Percentiles rank a stretch among this genome's conserved stretches.
Evolutionary conservation across 495 filamentous ascomycete species (phyloP).

Genomic region (Clavariopsis aquatica): DNA sequence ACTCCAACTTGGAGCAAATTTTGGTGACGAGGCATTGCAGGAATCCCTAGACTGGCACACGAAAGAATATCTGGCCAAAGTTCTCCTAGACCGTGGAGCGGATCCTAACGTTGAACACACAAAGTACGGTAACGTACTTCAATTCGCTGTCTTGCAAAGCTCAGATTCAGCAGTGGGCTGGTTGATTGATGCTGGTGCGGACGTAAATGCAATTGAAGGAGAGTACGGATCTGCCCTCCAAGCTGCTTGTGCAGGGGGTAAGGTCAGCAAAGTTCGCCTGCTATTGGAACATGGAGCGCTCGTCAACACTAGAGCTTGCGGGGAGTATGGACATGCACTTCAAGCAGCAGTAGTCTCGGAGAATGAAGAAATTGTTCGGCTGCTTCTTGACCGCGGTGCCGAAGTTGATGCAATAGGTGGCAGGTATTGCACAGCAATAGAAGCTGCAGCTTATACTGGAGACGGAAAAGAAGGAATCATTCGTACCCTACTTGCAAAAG

Average conservation of each 20-base stretch:
- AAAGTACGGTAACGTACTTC: slow-evolving; percentile 32
- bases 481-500: slow-evolving; percentile 12
- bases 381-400: slow-evolving; percentile 25
- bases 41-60: slow-evolving; percentile 27
- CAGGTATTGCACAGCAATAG: slow-evolving; percentile 12
- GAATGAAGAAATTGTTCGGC: slow-evolving; percentile 1
- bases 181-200: slow-evolving; percentile 28
- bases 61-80: slow-evolving; percentile 16
- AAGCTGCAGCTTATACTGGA: background rate
- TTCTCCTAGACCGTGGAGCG: slow-evolving; percentile 30
- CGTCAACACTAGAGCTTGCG: slow-evolving; percentile 15
- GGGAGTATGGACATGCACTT: slow-evolving; percentile 21
- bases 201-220: slow-evolving; percentile 31
- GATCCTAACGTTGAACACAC: slow-evolving; percentile 26
- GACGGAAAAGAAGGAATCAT: slow-evolving; percentile 11
- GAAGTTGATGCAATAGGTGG: slow-evolving; percentile 23
- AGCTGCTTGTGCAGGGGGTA: slow-evolving; percentile 22
- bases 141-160: slow-evolving; percentile 23
- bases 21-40: slow-evolving; percentile 13
- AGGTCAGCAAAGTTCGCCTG: slow-evolving; percentile 19
- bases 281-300: slow-evolving; percentile 17
- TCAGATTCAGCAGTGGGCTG: slow-evolving; percentile 11
- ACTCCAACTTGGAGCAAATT: slow-evolving; percentile 19
- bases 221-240: slow-evolving; percentile 35
- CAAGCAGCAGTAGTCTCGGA: slow-evolving; percentile 21